A percentile compares a stretch with the other conserved stretches of the same genome.
Conservation (phyloP, 345 rosid genomes). For the Brassica napus region DNA sequence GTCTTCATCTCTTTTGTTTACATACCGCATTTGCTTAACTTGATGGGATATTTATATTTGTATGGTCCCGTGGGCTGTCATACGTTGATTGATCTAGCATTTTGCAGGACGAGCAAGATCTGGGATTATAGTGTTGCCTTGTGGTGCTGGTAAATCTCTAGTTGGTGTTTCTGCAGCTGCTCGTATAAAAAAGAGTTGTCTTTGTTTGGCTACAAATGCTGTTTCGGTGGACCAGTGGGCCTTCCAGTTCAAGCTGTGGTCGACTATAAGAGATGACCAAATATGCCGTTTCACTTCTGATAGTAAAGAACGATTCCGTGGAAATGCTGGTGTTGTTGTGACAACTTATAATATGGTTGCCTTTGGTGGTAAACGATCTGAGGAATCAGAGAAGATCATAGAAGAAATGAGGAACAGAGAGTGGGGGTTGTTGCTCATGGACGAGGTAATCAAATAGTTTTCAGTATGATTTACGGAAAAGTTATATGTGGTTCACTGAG, state of each 20-base stretch:
- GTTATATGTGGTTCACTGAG: not conserved
- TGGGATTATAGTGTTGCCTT: slow-evolving; percentile 92
- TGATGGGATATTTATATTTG: not conserved
- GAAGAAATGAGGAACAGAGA: slow-evolving; percentile 97
- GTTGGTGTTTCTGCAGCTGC: slow-evolving; percentile 98
- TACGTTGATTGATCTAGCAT: not conserved
- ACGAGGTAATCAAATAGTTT: slow-evolving; percentile 62
- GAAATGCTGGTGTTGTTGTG: slow-evolving; percentile 96
- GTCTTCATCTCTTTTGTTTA: not conserved
- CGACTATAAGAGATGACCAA: slow-evolving; percentile 83
- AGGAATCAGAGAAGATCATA: slow-evolving; percentile 93
- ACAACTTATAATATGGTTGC: slow-evolving; percentile 99
- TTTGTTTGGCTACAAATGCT: slow-evolving; percentile 96
- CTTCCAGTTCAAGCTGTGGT: slow-evolving; percentile 91
- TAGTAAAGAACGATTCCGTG: slow-evolving; percentile 93
- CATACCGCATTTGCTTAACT: not conserved
- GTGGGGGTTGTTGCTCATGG: slow-evolving; percentile 99
- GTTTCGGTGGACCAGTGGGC: slow-evolving; percentile 99
- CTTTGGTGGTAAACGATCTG: slow-evolving; percentile 96
- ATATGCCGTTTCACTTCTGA: slow-evolving; percentile 97
- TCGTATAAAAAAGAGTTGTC: slow-evolving; percentile 91
- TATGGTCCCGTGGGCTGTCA: not conserved
- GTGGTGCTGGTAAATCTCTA: slow-evolving; percentile 98
- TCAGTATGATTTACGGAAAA: slow-evolving; percentile 1
- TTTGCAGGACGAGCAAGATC: slow-evolving; percentile 92